These are phyloP conservation scores for Buxus sempervirens DNA, from an alignment of 164 flowering plant genomes.

Conservation along the genomic window DNA sequence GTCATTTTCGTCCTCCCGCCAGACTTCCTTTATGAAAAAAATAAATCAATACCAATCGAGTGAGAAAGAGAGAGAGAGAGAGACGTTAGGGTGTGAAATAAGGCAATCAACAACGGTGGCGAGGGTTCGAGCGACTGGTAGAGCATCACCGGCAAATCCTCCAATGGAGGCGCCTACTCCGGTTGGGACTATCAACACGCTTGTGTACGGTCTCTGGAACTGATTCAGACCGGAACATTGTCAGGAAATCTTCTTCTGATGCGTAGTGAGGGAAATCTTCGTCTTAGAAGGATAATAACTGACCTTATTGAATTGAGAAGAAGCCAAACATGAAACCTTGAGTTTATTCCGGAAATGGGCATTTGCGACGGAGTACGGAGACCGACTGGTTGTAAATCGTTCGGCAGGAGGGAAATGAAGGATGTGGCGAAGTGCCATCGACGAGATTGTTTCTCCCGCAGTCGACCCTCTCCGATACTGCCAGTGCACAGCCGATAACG, in stretches of 20 bases:
- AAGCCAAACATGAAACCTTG: conserved; percentile 22
- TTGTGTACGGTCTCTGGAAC: conserved; percentile 65
- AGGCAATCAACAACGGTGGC: conserved; percentile 85
- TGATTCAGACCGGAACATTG: conserved; percentile 8
- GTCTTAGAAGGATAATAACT: background rate
- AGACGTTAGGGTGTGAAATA: conserved; percentile 81
- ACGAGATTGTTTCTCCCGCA: background rate
- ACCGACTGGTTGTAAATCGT: background rate
- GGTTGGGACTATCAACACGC: conserved; percentile 87
- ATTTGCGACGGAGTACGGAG: background rate
- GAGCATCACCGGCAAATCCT: conserved; percentile 88
- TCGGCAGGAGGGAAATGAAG: conserved; percentile 14
- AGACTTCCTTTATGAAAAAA: background rate
- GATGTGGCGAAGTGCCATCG: conserved; percentile 21
- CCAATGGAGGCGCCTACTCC: conserved; percentile 91
- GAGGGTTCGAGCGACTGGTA: conserved; percentile 81
- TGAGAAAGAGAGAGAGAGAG: conserved; percentile 9
- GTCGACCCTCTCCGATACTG: no score
- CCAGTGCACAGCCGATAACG: no score
- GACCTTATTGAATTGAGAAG: conserved; percentile 27
- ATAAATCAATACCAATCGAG: background rate
- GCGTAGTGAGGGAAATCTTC: no score
- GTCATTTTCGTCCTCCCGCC: background rate
- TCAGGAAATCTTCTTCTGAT: background rate
- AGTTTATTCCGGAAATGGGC: background rate